Evolutionary conservation across 352 stramenopile genomes (phyloP).

Genomic region (Pseudoperonospora humuli): DNA sequence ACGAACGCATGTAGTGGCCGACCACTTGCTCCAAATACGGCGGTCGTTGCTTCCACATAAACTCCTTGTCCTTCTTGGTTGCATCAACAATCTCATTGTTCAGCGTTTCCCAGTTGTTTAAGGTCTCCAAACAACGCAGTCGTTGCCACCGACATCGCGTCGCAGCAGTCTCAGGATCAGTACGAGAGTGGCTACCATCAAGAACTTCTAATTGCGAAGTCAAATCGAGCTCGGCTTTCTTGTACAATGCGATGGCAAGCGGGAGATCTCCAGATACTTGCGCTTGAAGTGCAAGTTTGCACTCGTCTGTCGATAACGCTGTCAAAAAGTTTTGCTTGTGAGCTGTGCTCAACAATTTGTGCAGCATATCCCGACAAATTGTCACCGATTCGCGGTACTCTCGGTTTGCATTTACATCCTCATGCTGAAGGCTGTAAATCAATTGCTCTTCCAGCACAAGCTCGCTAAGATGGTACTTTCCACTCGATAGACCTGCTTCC

Average conservation of each 20-base stretch:
- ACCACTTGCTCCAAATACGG: conserved; percentile 67
- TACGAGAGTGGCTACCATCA: conserved; percentile 17
- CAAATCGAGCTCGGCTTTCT: conserved; percentile 50
- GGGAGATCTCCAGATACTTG: conserved; percentile 62
- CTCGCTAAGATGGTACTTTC: conserved; percentile 48
- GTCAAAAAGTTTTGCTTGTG: conserved; percentile 63
- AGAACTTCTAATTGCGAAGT: conserved; percentile 32
- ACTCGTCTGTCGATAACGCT: conserved; percentile 47
- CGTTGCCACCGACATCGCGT: conserved; percentile 59
- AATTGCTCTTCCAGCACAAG: conserved; percentile 60
- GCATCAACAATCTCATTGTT: conserved; percentile 30
- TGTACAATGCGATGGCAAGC: conserved; percentile 62
- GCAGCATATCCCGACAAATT: conserved; percentile 58
- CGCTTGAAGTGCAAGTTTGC: conserved; percentile 49
- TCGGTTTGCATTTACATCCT: neutral
- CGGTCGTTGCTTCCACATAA: conserved; percentile 49
- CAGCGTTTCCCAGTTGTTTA: conserved; percentile 69
- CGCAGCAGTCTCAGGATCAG: conserved; percentile 29
- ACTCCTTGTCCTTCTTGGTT: conserved; percentile 14
- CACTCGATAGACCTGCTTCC: conserved; percentile 50
- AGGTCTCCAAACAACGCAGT: conserved; percentile 45
- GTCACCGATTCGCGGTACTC: conserved; percentile 15
- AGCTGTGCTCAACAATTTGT: conserved; percentile 59
- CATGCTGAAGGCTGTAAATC: conserved; percentile 20
- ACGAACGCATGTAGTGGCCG: conserved; percentile 39